Base-by-base conservation (phyloP, 1,284 basidiomycete genomes). In the Tremellales sp. region DNA sequence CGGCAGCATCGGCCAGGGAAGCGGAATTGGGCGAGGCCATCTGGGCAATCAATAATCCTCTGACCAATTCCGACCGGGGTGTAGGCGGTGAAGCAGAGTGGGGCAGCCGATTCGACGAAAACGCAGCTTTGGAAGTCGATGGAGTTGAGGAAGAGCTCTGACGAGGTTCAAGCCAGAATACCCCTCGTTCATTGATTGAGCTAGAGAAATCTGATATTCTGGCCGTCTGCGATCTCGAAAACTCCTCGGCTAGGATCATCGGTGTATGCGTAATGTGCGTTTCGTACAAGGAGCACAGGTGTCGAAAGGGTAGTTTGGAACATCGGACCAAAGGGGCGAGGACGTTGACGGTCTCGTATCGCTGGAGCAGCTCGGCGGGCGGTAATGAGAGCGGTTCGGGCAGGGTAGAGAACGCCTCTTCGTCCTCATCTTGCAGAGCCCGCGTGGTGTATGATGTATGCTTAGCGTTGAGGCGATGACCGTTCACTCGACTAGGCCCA, bases 211-310 rank as follows among this genome's bases (percentile, higher is more conserved):
- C 81, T 3, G 76, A 68, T 19, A 77, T 72, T 37, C 81, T 65
- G 1, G 80, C 81, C 4, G 72, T 74, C 45, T 77, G 74, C 4
- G 78, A 79, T 13, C 81, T 74, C 27, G 77, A 77, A 61, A 82
- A 82, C 61, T 83, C 80, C 43, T 71, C 65, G 1, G 73, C 79
- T 43, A 83, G 74, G 25, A 82, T 81, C 81, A 83, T 83, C 1
- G 81, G 81, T 15, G 81, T 82, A 46, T 78, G 76, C 2, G 80
- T 81, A 48, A 82, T 78, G 53, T 81, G 81, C 4, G 77, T 78
- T 44, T 81, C 76, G 65, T 82, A 82, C 26, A 75, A 72, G 1
- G 80, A 78, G 3, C 78, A 77, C 1, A 82, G 73, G 46, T 80
- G 76, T 6, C 81, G 74, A 60, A 82, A 82, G 2, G 80, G 78